Percentiles rank a stretch among this genome's conserved stretches.
Conservation (phyloP, 179 eudicot genomes). For the Patellifolia procumbens region DNA sequence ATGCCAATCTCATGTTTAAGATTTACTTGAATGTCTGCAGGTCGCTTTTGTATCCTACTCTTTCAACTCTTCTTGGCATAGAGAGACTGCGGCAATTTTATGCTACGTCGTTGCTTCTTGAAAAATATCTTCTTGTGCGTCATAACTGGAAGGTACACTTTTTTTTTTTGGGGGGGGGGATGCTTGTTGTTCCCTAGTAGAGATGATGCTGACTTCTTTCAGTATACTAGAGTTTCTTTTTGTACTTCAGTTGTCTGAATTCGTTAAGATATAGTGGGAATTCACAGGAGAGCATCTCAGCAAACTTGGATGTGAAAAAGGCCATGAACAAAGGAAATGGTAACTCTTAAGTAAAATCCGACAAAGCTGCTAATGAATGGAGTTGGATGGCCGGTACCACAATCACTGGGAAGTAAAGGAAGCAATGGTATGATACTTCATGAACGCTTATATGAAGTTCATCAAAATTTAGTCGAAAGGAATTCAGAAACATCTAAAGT, state of each 20-base stretch:
- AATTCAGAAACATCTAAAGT: constrained; percentile 38
- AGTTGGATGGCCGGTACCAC: constrained; percentile 92
- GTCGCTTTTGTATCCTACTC: constrained; percentile 77
- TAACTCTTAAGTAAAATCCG: constrained; percentile 54
- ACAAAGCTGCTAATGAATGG: constrained; percentile 78
- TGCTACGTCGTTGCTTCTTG: constrained; percentile 96
- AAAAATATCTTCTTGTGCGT: constrained; percentile 68
- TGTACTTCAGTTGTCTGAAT: constrained; percentile 34
- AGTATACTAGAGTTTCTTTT: background rate
- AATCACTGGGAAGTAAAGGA: constrained; percentile 62
- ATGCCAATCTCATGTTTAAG: constrained; percentile 18
- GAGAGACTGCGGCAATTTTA: constrained; percentile 93
- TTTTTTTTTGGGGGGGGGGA: no score
- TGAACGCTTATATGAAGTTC: constrained; percentile 44
- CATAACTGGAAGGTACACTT: constrained; percentile 84
- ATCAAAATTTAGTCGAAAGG: constrained; percentile 42
- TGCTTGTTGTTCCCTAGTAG: background rate
- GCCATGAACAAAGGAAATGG: constrained; percentile 42
- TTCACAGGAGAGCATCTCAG: constrained; percentile 56
- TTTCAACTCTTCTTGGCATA: constrained; percentile 94
- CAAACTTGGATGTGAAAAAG: constrained; percentile 41
- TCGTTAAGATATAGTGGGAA: constrained; percentile 75
- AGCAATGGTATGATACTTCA: constrained; percentile 48
- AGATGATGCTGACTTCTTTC: constrained; percentile 1
- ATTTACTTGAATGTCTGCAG: constrained; percentile 43